Conservation (phyloP, 257 asterid genomes). For the Ehretia macrophylla region DNA sequence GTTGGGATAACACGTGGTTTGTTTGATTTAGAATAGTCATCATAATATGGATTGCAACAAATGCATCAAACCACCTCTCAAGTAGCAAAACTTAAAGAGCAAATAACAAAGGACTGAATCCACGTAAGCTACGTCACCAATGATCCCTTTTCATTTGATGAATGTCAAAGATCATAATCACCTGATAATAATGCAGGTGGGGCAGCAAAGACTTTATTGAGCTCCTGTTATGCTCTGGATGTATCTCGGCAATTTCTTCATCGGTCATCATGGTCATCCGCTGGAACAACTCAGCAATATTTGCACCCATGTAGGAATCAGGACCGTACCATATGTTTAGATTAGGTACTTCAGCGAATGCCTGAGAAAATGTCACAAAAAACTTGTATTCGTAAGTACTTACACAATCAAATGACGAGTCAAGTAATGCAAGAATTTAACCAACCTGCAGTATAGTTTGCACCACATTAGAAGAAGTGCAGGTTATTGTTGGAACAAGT, state of each 20-base stretch:
- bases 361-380: slow-evolving; percentile 39
- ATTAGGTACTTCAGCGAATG: slow-evolving; percentile 75
- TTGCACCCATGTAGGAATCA: slow-evolving; percentile 97
- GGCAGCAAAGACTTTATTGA: slow-evolving; percentile 78
- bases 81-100: too few relatives aligned
- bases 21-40: too few relatives aligned
- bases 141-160: neutral
- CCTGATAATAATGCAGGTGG: slow-evolving; percentile 94
- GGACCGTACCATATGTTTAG: slow-evolving; percentile 89
- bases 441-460: slow-evolving; percentile 86
- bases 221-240: slow-evolving; percentile 60
- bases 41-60: too few relatives aligned
- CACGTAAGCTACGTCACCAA: neutral
- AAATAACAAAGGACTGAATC: too few relatives aligned
- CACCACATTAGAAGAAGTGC: slow-evolving; percentile 95
- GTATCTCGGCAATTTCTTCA: slow-evolving; percentile 80
- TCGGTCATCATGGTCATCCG: slow-evolving; percentile 88
- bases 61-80: too few relatives aligned
- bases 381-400: neutral
- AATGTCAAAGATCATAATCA: slow-evolving; percentile 16
- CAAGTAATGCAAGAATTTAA: neutral
- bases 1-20: too few relatives aligned
- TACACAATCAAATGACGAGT: neutral
- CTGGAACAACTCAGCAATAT: slow-evolving; percentile 75
- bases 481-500: slow-evolving; percentile 94